Conservation (phyloP, 352 stramenopile genomes). For the Peronospora destructor region DNA sequence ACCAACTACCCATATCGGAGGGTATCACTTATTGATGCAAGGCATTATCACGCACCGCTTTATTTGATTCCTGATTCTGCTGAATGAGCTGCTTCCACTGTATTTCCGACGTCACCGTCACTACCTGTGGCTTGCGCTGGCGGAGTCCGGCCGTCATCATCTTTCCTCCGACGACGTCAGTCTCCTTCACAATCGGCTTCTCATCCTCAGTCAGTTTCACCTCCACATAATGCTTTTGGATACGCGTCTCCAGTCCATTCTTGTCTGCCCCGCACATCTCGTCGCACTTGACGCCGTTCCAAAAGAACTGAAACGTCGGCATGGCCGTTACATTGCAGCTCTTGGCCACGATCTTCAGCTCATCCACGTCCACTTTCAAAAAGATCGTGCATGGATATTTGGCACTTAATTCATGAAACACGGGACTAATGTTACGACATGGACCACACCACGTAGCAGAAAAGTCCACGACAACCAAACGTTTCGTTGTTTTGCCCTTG, state of each 20-base stretch:
- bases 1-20: too few relatives aligned
- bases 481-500: slow-evolving; percentile 63
- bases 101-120: slow-evolving; percentile 40
- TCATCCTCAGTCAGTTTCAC: slow-evolving; percentile 66
- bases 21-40: too few relatives aligned
- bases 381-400: slow-evolving; percentile 82
- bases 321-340: slow-evolving; percentile 84
- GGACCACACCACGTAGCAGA: slow-evolving; percentile 83
- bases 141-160: slow-evolving; percentile 29
- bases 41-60: slow-evolving; percentile 32
- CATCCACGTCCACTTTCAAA: slow-evolving; percentile 87
- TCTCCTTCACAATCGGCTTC: slow-evolving; percentile 26
- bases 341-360: slow-evolving; percentile 42
- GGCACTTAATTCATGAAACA: slow-evolving; percentile 80
- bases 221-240: slow-evolving; percentile 77
- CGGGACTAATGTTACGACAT: slow-evolving; percentile 80
- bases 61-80: slow-evolving; percentile 37
- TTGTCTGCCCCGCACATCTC: slow-evolving; percentile 84
- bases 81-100: slow-evolving; percentile 48
- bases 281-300: slow-evolving; percentile 82
- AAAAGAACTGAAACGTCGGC: slow-evolving; percentile 94
- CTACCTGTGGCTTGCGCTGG: slow-evolving; percentile 50
- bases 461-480: slow-evolving; percentile 81
- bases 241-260: slow-evolving; percentile 41
- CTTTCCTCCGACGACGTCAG: background rate